phyloP scores from a whole-genome alignment of 2,329 filamentous ascomycete genomes.

The Penicillium glabrum region DNA sequence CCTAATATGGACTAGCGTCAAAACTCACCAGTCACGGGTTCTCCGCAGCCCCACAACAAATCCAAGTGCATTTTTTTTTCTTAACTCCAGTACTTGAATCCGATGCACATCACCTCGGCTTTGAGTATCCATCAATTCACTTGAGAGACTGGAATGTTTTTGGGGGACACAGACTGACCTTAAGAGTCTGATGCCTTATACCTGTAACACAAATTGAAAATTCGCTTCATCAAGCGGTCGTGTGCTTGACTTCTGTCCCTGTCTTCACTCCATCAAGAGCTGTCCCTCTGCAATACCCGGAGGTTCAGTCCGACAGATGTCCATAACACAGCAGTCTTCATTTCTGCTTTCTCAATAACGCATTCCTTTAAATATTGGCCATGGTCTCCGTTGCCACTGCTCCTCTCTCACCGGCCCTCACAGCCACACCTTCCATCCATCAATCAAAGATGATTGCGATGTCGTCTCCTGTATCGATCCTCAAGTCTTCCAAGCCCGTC shows the following conservation, averaged over 20 bases:
- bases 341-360: constrained; percentile 1
- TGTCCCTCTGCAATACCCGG: constrained; percentile 2
- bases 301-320: constrained; percentile 23
- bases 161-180: background rate
- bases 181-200: background rate
- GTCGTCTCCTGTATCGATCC: constrained; percentile 36
- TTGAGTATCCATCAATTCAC: constrained; percentile 8
- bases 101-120: constrained; percentile 13
- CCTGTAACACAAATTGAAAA: background rate
- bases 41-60: constrained; percentile 26
- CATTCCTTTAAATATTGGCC: constrained; percentile 13
- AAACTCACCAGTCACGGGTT: constrained; percentile 19
- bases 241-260: background rate
- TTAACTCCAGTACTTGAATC: constrained; percentile 7
- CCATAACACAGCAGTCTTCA: constrained; percentile 9
- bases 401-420: constrained; percentile 27
- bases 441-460: constrained; percentile 32
- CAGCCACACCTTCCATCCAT: constrained; percentile 21
- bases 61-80: constrained; percentile 5
- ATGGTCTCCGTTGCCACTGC: constrained; percentile 37
- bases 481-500: constrained; percentile 36
- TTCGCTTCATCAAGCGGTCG: background rate
- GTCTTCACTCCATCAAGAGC: constrained; percentile 4
- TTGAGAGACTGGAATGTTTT: constrained; percentile 5
- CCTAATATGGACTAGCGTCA: constrained; percentile 12